Evolutionary conservation across 2,329 filamentous ascomycete species (phyloP).

Genomic region (Fusarium dlaminii): DNA sequence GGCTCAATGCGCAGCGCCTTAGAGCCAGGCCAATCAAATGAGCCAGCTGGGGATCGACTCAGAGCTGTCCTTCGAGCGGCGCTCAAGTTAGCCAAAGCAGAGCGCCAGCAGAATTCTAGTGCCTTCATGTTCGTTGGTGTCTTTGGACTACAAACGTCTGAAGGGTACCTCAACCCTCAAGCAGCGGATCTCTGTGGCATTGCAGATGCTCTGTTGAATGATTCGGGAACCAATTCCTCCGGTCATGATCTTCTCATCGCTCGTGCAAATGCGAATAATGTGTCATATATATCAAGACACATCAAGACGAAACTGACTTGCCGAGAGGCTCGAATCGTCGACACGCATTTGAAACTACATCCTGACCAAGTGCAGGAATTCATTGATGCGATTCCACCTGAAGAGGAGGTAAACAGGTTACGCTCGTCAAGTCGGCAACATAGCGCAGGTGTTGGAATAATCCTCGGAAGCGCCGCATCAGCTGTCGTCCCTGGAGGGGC

Average conservation of each 20-base stretch:
- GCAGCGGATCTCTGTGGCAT: background rate
- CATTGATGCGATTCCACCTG: background rate
- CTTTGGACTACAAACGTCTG: background rate
- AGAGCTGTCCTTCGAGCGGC: background rate
- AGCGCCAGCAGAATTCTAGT: background rate
- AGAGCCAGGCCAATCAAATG: background rate
- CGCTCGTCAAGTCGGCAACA: background rate
- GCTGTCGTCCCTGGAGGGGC: too few species aligned
- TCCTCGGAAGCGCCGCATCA: too few species aligned
- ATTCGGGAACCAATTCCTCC: background rate
- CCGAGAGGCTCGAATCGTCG: background rate
- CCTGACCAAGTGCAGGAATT: background rate
- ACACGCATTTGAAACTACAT: background rate
- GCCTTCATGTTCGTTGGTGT: background rate
- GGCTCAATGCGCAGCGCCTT: background rate
- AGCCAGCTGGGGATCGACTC: background rate
- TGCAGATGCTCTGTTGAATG: background rate
- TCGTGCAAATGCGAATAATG: background rate
- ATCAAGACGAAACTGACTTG: background rate
- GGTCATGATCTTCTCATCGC: background rate
- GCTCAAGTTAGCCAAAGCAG: background rate
- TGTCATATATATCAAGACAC: background rate
- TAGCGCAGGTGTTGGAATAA: too few species aligned
- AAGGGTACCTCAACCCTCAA: background rate
- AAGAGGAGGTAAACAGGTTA: background rate